phyloP scores from a whole-genome alignment of 179 eudicot species.

The Nepenthes alata region DNA sequence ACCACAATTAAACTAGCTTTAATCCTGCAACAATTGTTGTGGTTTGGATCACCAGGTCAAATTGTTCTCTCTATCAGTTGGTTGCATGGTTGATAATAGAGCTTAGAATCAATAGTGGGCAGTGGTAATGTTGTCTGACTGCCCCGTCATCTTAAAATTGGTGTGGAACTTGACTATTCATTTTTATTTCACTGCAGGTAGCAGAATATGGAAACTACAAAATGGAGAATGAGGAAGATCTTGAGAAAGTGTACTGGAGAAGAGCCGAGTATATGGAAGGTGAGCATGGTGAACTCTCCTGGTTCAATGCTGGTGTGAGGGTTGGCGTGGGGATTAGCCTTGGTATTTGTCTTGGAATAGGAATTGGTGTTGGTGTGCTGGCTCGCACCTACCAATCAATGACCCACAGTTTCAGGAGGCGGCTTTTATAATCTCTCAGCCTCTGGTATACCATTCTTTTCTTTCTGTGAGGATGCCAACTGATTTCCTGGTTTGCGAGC shows the following conservation, averaged over 20 bases:
- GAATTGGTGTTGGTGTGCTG: slow-evolving; percentile 38
- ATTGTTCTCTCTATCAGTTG: too few relatives aligned
- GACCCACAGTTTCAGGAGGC: slow-evolving; percentile 22
- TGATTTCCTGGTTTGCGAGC: too few relatives aligned
- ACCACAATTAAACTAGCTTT: too few relatives aligned
- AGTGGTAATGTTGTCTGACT: not conserved
- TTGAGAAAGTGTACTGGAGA: slow-evolving; percentile 5
- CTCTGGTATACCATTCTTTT: not conserved
- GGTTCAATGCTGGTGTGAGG: slow-evolving; percentile 51
- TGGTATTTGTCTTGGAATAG: slow-evolving; percentile 33
- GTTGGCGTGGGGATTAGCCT: slow-evolving; percentile 48
- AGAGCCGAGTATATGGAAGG: slow-evolving; percentile 21
- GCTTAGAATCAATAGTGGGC: not conserved
- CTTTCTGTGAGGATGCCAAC: too few relatives aligned
- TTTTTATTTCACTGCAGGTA: slow-evolving; percentile 8
- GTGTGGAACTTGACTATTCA: not conserved
- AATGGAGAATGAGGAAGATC: slow-evolving; percentile 14
- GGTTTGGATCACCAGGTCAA: too few relatives aligned
- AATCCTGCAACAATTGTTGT: too few relatives aligned
- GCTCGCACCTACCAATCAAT: slow-evolving; percentile 36
- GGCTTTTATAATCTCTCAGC: slow-evolving; percentile 9
- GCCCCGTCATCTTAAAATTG: not conserved
- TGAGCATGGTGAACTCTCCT: slow-evolving; percentile 40
- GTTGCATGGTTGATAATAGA: too few relatives aligned
- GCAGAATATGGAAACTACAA: slow-evolving; percentile 15